phyloP scores from a whole-genome alignment of 305 asterid species.

The Ilex paraguariensis region DNA sequence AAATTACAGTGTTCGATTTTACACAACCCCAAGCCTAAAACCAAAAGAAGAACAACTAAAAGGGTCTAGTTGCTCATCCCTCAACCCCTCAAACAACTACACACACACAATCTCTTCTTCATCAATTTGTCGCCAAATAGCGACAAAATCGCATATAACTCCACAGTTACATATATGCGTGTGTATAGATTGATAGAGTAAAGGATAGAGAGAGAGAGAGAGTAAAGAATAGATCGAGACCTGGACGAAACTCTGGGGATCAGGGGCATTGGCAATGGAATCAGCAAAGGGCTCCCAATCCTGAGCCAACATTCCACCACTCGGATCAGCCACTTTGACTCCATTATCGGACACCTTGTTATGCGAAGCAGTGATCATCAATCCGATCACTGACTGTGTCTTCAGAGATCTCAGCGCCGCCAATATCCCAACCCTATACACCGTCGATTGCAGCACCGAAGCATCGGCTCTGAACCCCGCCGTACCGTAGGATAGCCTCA shows the following conservation, averaged over 20 bases:
- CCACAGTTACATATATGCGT: too few relatives aligned
- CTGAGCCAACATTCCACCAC: conserved; percentile 94
- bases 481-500: conserved; percentile 75
- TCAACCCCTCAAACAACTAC: too few relatives aligned
- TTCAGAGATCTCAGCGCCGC: conserved; percentile 78
- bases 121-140: too few relatives aligned
- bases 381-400: conserved; percentile 57
- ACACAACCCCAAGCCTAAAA: too few relatives aligned
- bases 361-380: conserved; percentile 96
- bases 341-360: conserved; percentile 76
- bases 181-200: not conserved
- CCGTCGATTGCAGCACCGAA: conserved; percentile 58
- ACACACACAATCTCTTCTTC: too few relatives aligned
- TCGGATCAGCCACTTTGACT: conserved; percentile 76
- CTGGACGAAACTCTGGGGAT: conserved; percentile 56
- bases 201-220: not conserved
- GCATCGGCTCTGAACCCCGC: conserved; percentile 87
- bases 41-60: too few relatives aligned
- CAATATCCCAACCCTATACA: conserved; percentile 77
- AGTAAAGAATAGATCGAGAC: conserved; percentile 15
- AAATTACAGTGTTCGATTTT: too few relatives aligned
- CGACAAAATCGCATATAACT: too few relatives aligned
- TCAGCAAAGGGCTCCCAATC: conserved; percentile 89
- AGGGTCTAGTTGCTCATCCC: too few relatives aligned
- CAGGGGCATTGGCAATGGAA: conserved; percentile 62